Base-by-base conservation (phyloP, 1,139 yeast species). In the Candida sp. region DNA sequence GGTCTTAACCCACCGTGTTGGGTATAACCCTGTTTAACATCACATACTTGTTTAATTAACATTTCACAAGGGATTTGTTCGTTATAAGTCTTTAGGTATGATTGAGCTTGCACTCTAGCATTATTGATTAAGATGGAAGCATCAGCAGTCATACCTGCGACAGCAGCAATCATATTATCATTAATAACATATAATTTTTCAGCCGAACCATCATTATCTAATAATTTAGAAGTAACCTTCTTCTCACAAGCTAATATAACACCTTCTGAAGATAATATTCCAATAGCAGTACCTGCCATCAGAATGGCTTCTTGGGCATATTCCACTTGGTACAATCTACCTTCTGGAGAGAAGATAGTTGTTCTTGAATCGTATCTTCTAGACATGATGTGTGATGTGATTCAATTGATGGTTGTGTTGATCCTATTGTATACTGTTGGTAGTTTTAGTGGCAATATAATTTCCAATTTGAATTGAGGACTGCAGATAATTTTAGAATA, bases 1-100 rank as follows among this genome's bases (percentile, higher is more conserved):
- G 99, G 99, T 67, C 99, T 84, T 60, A 93, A 77, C 38, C 99
- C 99, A 60, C 99, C 99, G 61, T 88, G 96, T 66, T 93, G 99
- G 11, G 99, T 95, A 66, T 95, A 95, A 15, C 98, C 97, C 66
- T 95, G 99, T 68, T 93, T 95, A 52, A 88, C 81, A 66, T 95
- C 96, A 68, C 98, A 90, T 52, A 95, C 77, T 52, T 86, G 77
- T 61, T 90, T 87, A 52, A 95, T 97, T 53, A 95, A 79, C 44
- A 84, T 76, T 64, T 91, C 98, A 51, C 95, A 87, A 21, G 97
- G 97, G 44, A 93, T 87, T 52, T 89, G 89, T 65, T 90, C 97
- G 60, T 87, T 87, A 66, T 89, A 95, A 21, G 87, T 80, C 63
- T 87, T 83, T 57, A 91, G 73, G 64, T 93, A 87, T 54, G 77